phyloP scores from a whole-genome alignment of 306 rosid genomes.

The Glycyrrhiza uralensis region DNA sequence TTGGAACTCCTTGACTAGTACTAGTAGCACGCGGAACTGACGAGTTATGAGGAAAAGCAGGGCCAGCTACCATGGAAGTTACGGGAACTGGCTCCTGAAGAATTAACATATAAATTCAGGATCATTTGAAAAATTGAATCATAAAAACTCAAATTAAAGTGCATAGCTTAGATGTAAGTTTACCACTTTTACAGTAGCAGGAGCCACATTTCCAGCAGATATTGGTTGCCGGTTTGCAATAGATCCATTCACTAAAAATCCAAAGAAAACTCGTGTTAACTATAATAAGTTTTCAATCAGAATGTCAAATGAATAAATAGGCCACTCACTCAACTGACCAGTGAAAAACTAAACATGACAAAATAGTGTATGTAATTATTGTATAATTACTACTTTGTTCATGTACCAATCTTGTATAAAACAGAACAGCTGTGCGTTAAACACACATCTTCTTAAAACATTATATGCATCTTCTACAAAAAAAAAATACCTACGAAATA shows the following conservation, averaged over 20 bases:
- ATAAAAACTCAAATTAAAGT: not conserved
- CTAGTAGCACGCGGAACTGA: slow-evolving; percentile 65
- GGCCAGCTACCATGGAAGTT: slow-evolving; percentile 70
- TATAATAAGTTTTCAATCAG: slow-evolving; percentile 19
- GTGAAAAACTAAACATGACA: slow-evolving; percentile 1
- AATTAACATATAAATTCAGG: slow-evolving; percentile 23
- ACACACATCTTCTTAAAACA: too few relatives aligned
- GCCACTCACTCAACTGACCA: slow-evolving; percentile 12
- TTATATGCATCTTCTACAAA: too few relatives aligned
- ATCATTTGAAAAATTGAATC: slow-evolving; percentile 9
- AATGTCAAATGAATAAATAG: slow-evolving; percentile 20
- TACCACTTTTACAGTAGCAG: slow-evolving; percentile 96
- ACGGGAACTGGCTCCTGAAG: slow-evolving; percentile 84
- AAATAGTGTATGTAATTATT: too few relatives aligned
- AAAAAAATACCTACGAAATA: too few relatives aligned
- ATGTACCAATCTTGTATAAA: too few relatives aligned
- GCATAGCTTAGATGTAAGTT: not conserved
- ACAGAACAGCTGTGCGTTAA: too few relatives aligned
- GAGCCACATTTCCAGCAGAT: slow-evolving; percentile 59
- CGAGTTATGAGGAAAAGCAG: slow-evolving; percentile 62
- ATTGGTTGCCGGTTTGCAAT: slow-evolving; percentile 62
- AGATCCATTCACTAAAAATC: slow-evolving; percentile 74
- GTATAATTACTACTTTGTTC: too few relatives aligned
- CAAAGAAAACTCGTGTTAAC: slow-evolving; percentile 18
- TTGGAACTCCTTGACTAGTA: slow-evolving; percentile 73